Base-by-base conservation (phyloP, 2,329 filamentous ascomycete species). In the Gremmenia infestans region DNA sequence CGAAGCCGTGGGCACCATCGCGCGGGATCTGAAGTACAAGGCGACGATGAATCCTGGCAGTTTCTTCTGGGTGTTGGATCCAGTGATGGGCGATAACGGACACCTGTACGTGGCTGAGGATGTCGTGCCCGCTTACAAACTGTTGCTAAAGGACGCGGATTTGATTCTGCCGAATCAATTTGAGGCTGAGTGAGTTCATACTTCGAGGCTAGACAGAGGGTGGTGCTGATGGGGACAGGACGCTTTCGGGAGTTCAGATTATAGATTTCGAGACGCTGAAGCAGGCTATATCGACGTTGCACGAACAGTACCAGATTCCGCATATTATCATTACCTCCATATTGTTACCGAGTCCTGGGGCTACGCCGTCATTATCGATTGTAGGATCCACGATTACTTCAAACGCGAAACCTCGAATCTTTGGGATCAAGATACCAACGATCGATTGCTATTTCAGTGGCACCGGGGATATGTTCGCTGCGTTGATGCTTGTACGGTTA, bases 391-490 rank as follows among this genome's bases (percentile, higher is more conserved):
- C 86, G 17, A 86, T 85, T 68, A 85, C 81, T 2, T 77, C 77
- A 1, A 74, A 79, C 53, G 81, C 83, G 61, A 78, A 78, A 43
- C 85, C 93, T 0, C 86, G 94, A n/a, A 80, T 93, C 52, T 99
- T 97, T 78, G 86, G 87, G 67, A 86, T 97, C 67, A 84, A 88
- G 54, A 90, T 97, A 55, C 91, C 93, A 0, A 83, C 87, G 28
- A 86, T 97, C 57, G 89, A 96, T 69, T 89, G 91, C 73, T 96
- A 94, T 78, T 99, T 97, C 74, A 91, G 88, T 65, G 94, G 94
- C 42, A 97, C 95, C 0, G 94, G 94, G 48, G 94, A 99, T 75
- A 97, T 99, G 93, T 97, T 99, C 69, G 93, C 91, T 32, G 93
- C 93, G 7, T 79, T 99, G 47, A 91, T 91, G 69, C 85, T 96